These are phyloP conservation scores for Colletotrichum sp. DNA, from an alignment of 2,329 filamentous ascomycete genomes.

Conservation along the genomic window DNA sequence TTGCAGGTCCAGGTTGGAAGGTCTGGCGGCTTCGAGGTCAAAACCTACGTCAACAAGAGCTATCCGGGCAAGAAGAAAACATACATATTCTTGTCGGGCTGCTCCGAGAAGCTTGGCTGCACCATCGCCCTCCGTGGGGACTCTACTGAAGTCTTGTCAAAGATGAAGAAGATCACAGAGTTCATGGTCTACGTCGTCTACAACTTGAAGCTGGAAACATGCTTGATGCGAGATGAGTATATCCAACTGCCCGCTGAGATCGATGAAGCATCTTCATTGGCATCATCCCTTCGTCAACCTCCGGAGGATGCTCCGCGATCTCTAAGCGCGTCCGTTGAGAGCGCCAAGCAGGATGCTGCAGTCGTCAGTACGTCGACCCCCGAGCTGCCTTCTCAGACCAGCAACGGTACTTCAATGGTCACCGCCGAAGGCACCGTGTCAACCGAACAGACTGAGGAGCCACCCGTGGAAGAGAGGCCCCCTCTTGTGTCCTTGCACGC, in stretches of 20 bases:
- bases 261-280: conserved; percentile 33
- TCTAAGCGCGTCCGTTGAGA: conserved; percentile 27
- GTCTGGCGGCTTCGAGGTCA: conserved; percentile 90
- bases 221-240: conserved; percentile 90
- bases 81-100: conserved; percentile 94
- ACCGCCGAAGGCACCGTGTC: conserved; percentile 31
- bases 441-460: conserved; percentile 26
- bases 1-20: conserved; percentile 77
- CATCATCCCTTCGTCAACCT: conserved; percentile 33
- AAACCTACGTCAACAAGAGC: conserved; percentile 86
- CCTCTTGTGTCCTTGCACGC: conserved; percentile 45
- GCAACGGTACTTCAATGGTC: conserved; percentile 10
- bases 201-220: conserved; percentile 94
- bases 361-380: conserved; percentile 40
- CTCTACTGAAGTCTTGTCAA: conserved; percentile 71
- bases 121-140: conserved; percentile 91
- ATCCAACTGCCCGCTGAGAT: conserved; percentile 76
- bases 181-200: conserved; percentile 99
- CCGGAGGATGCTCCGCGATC: conserved; percentile 42
- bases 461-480: conserved; percentile 25
- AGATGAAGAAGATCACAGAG: conserved; percentile 91
- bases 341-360: conserved; percentile 31
- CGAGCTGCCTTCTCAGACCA: conserved; percentile 28
- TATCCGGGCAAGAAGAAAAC: conserved; percentile 83
- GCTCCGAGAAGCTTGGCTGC: conserved; percentile 86